Evolutionary conservation across 2,329 filamentous ascomycete genomes (phyloP).

Genomic region (Aspergillus jensenii): DNA sequence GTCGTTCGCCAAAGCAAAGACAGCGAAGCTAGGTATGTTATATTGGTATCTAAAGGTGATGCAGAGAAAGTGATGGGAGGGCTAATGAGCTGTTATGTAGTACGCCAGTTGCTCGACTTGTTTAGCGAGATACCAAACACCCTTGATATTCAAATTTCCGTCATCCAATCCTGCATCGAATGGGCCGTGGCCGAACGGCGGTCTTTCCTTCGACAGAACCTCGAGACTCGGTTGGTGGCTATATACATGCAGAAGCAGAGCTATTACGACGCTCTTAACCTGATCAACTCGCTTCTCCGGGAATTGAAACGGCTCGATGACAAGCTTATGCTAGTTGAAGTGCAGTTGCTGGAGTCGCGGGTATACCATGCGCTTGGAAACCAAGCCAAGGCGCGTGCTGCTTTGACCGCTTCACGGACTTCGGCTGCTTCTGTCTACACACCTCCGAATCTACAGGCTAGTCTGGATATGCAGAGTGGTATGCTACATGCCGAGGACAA

Average conservation of each 20-base stretch:
- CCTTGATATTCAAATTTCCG: conserved; percentile 87
- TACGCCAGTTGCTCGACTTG: conserved; percentile 94
- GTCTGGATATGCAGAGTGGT: conserved; percentile 97
- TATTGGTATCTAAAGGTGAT: background rate
- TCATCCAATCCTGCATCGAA: conserved; percentile 99
- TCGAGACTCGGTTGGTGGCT: conserved; percentile 89
- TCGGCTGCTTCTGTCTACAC: conserved; percentile 97
- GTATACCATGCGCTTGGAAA: conserved; percentile 98
- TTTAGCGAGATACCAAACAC: conserved; percentile 93
- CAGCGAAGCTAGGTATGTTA: conserved; percentile 84
- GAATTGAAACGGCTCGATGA: conserved; percentile 98
- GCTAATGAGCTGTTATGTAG: conserved; percentile 47
- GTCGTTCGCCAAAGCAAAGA: conserved; percentile 98
- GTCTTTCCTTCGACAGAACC: conserved; percentile 95
- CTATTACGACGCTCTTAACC: conserved; percentile 93
- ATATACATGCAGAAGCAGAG: conserved; percentile 97
- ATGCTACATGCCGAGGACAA: conserved; percentile 98
- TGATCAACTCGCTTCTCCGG: conserved; percentile 93
- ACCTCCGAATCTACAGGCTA: conserved; percentile 89
- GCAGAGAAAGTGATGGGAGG: background rate
- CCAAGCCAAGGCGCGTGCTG: conserved; percentile 91
- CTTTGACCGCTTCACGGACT: conserved; percentile 89
- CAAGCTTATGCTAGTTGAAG: conserved; percentile 96
- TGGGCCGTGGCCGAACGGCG: conserved; percentile 95
- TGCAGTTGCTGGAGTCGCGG: conserved; percentile 92